phyloP scores from a whole-genome alignment of 83 land plant species.

The Picea abies region DNA sequence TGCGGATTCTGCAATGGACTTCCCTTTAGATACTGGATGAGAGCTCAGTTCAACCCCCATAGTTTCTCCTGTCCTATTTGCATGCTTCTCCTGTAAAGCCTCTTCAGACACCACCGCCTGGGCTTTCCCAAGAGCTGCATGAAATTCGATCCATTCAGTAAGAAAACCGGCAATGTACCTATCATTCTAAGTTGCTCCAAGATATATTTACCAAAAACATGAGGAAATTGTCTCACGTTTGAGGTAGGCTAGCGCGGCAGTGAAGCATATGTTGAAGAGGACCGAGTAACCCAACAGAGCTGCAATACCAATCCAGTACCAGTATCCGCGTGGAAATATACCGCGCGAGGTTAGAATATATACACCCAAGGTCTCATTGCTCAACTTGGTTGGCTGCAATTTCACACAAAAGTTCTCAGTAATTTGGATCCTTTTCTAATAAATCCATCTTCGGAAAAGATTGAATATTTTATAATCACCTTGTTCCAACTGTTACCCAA shows the following conservation, averaged over 20 bases:
- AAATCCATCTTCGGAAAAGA: too few relatives aligned
- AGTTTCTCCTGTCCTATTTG: constrained; percentile 25
- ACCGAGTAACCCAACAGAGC: constrained; percentile 38
- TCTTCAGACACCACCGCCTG: constrained; percentile 47
- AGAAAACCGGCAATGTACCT: too few relatives aligned
- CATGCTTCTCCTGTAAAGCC: constrained; percentile 23
- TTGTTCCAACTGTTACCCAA: constrained; percentile 46
- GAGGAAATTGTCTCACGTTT: constrained; percentile 31
- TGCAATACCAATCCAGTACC: constrained; percentile 56
- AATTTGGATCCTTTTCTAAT: too few relatives aligned
- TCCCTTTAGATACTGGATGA: neutral
- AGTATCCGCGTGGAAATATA: constrained; percentile 36
- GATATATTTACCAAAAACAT: too few relatives aligned
- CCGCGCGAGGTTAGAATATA: constrained; percentile 40
- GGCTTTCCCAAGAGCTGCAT: constrained; percentile 46
- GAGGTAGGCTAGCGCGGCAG: constrained; percentile 33
- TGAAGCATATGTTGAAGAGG: constrained; percentile 33
- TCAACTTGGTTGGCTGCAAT: neutral
- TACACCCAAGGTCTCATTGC: constrained; percentile 33
- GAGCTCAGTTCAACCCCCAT: constrained; percentile 19
- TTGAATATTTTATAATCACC: constrained; percentile 19
- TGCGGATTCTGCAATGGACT: constrained; percentile 2
- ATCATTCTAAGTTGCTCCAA: too few relatives aligned
- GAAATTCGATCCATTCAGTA: neutral
- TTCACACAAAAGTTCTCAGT: too few relatives aligned